phyloP scores from a whole-genome alignment of 192 early-diverging fungal genomes.

The Gaertneriomyces semiglobifer region DNA sequence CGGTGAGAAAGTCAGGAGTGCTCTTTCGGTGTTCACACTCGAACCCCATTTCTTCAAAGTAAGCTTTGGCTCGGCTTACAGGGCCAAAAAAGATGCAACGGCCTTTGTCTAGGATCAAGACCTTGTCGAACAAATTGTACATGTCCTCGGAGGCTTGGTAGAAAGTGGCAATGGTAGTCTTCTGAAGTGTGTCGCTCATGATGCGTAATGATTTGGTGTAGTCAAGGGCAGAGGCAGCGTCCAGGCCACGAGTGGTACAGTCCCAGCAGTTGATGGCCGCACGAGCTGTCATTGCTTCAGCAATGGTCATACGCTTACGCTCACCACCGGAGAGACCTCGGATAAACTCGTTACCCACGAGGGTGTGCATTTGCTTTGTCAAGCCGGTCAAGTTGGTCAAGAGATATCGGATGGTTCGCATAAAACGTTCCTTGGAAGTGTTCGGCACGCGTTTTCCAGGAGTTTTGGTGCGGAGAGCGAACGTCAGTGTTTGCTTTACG shows the following conservation, averaged over 20 bases:
- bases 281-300: conserved; percentile 30
- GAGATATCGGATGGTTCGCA: neutral
- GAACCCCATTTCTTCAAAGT: conserved; percentile 41
- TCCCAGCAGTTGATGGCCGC: conserved; percentile 29
- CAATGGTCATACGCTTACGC: conserved; percentile 70
- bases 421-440: neutral
- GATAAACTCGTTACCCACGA: conserved; percentile 49
- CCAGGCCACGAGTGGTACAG: conserved; percentile 64
- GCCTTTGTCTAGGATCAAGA: conserved; percentile 44
- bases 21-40: conserved; percentile 7
- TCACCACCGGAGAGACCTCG: conserved; percentile 67
- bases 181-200: conserved; percentile 55
- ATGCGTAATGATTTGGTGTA: conserved; percentile 73
- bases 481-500: conserved; percentile 70
- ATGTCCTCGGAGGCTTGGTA: conserved; percentile 76
- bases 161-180: conserved; percentile 37
- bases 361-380: conserved; percentile 22
- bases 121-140: conserved; percentile 58
- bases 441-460: conserved; percentile 17
- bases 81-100: conserved; percentile 46
- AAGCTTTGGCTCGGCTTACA: conserved; percentile 23
- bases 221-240: conserved; percentile 77
- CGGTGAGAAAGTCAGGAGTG: conserved; percentile 28
- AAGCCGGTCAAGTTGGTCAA: conserved; percentile 24
- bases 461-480: conserved; percentile 56